Conservation (phyloP, 352 stramenopile genomes). For the Pythium brachiatum region DNA sequence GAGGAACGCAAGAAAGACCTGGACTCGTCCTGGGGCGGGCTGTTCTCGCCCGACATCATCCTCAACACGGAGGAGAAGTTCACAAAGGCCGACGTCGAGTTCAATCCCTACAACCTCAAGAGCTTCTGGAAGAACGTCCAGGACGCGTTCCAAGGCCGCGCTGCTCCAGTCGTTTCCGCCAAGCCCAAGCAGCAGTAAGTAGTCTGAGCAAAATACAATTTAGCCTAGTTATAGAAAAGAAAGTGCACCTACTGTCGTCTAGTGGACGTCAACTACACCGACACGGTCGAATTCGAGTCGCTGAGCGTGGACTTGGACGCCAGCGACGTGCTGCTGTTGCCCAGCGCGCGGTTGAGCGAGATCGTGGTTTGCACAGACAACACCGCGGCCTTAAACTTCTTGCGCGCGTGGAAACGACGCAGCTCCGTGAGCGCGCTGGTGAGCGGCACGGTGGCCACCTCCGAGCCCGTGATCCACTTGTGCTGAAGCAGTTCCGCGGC, state of each 20-base stretch:
- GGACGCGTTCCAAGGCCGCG: conserved; percentile 46
- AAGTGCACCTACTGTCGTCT: neutral
- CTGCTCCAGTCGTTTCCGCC: neutral
- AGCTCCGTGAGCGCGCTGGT: conserved; percentile 74
- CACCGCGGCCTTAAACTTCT: conserved; percentile 84
- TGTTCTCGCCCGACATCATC: conserved; percentile 68
- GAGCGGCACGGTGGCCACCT: conserved; percentile 72
- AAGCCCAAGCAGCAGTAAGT: neutral
- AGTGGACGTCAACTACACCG: conserved; percentile 5
- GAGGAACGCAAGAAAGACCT: conserved; percentile 51
- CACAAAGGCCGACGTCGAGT: conserved; percentile 69
- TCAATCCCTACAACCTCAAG: conserved; percentile 71
- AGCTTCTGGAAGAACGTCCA: conserved; percentile 57
- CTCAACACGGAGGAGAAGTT: conserved; percentile 72
- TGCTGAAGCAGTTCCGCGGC: conserved; percentile 63
- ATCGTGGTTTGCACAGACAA: conserved; percentile 78
- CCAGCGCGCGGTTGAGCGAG: conserved; percentile 75
- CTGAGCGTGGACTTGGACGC: conserved; percentile 10
- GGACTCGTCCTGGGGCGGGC: conserved; percentile 70
- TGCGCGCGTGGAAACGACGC: conserved; percentile 75
- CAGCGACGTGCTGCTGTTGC: conserved; percentile 10
- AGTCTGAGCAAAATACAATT: conserved; percentile 1
- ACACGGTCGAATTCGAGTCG: conserved; percentile 14
- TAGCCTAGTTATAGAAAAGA: neutral
- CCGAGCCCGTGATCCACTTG: conserved; percentile 65